Evolutionary conservation across 805 yeast genomes (phyloP).

Genomic region (Candida nanaspora): DNA sequence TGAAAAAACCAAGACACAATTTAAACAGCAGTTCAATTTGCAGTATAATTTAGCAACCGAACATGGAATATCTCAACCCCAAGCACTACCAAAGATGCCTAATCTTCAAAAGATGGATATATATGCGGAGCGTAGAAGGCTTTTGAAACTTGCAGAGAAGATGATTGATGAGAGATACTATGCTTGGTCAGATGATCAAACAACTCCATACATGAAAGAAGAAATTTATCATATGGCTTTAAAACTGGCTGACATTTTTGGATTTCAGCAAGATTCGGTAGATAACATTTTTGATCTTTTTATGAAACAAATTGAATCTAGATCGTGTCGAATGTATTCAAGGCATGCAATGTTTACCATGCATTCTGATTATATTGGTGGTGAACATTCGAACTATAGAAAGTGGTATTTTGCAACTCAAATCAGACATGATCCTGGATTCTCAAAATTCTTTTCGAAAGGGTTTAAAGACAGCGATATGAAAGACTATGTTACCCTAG

Average conservation of each 20-base stretch:
- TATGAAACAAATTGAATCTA: constrained; percentile 76
- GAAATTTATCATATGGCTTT: constrained; percentile 58
- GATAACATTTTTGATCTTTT: constrained; percentile 77
- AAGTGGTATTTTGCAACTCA: constrained; percentile 92
- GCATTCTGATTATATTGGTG: constrained; percentile 91
- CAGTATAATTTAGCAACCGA: not conserved
- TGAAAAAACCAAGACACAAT: not conserved
- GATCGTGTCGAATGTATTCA: constrained; percentile 75
- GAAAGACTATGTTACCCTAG: constrained; percentile 11
- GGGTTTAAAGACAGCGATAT: constrained; percentile 29
- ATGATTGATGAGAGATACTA: constrained; percentile 36
- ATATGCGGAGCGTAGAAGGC: not conserved
- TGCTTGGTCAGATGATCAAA: constrained; percentile 51
- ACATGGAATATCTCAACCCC: not conserved
- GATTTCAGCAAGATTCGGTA: constrained; percentile 77
- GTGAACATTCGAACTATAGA: constrained; percentile 76
- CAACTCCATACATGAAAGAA: constrained; percentile 66
- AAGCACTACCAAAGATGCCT: not conserved
- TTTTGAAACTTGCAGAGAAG: not conserved
- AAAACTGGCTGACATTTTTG: constrained; percentile 57
- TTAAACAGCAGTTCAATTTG: not conserved
- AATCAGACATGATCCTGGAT: constrained; percentile 63
- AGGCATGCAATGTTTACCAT: constrained; percentile 62
- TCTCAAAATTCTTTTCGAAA: constrained; percentile 46
- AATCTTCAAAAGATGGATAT: not conserved